Evolutionary conservation across 1,284 basidiomycete species (phyloP).

Genomic region (Cutaneotrichosporon cutaneum): DNA sequence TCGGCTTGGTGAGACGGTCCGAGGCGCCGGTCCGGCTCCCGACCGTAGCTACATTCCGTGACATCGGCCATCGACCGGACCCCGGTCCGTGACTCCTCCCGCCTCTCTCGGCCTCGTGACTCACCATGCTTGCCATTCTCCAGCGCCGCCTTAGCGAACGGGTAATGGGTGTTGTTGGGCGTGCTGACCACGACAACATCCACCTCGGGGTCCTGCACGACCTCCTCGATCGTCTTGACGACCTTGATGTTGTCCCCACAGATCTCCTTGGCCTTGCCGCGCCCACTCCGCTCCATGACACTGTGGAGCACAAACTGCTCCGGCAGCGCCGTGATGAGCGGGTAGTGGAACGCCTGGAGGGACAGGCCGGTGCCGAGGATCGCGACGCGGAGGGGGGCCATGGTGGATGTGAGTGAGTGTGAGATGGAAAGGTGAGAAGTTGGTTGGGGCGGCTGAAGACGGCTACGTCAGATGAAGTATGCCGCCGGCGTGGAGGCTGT

Average conservation of each 20-base stretch:
- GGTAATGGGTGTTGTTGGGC: constrained; percentile 76
- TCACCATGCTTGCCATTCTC: constrained; percentile 74
- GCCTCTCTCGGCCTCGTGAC: neutral
- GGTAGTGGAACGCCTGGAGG: constrained; percentile 73
- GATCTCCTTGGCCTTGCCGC: constrained; percentile 34
- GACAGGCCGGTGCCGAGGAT: constrained; percentile 73
- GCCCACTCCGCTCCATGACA: constrained; percentile 55
- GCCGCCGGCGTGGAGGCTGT: neutral
- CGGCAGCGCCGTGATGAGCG: constrained; percentile 72
- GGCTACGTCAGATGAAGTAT: constrained; percentile 2
- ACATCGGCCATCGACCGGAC: too few species aligned
- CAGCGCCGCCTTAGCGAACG: constrained; percentile 58
- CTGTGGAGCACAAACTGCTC: constrained; percentile 69
- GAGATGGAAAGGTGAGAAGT: neutral
- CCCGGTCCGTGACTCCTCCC: too few species aligned
- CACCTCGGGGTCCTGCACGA: constrained; percentile 50
- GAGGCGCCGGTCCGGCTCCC: too few species aligned
- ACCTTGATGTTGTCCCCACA: constrained; percentile 46
- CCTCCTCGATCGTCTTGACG: constrained; percentile 48
- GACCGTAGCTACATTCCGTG: too few species aligned
- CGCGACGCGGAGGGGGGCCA: constrained; percentile 63
- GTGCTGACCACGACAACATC: constrained; percentile 65
- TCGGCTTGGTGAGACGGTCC: constrained; percentile 20
- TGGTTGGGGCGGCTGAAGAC: neutral
- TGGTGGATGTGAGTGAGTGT: constrained; percentile 14